Evolutionary conservation across 2,329 filamentous ascomycete genomes (phyloP).

Genomic region (Dendrostoma leiphaemia): DNA sequence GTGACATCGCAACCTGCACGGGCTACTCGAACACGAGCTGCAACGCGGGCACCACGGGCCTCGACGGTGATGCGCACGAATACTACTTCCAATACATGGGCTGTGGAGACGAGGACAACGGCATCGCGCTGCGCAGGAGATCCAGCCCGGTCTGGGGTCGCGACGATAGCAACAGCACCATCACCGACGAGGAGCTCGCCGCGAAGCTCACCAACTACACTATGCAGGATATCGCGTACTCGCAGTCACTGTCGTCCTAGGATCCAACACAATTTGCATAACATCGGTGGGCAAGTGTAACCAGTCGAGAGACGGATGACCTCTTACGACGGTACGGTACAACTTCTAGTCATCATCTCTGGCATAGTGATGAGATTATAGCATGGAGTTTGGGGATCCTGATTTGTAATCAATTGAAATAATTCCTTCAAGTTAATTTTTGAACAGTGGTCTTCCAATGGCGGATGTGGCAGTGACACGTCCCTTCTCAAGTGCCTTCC

Average conservation of each 20-base stretch:
- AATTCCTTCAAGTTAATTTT: no score
- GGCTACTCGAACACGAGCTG: slow-evolving; percentile 47
- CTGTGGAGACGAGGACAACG: slow-evolving; percentile 34
- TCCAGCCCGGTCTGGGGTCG: not conserved
- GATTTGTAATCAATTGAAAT: no score
- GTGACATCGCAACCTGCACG: slow-evolving; percentile 44
- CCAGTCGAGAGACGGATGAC: no score
- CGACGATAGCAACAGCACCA: slow-evolving; percentile 8
- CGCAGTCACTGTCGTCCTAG: not conserved
- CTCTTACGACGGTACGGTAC: no score
- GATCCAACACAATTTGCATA: not conserved
- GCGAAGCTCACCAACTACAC: slow-evolving; percentile 32
- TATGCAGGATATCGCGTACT: slow-evolving; percentile 12
- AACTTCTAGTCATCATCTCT: no score
- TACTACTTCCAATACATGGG: slow-evolving; percentile 46
- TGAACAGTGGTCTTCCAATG: no score
- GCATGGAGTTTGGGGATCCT: no score
- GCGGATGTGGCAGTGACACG: no score
- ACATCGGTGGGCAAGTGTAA: not conserved
- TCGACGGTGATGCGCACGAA: slow-evolving; percentile 44
- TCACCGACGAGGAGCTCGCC: slow-evolving; percentile 37
- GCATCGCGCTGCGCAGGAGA: slow-evolving; percentile 24
- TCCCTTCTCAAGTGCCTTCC: no score
- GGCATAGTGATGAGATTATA: no score
- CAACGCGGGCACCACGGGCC: slow-evolving; percentile 47